Percentiles rank a stretch among this genome's conserved stretches.
Conservation (phyloP, 495 filamentous ascomycete species). For the Penicillium goetzii region DNA sequence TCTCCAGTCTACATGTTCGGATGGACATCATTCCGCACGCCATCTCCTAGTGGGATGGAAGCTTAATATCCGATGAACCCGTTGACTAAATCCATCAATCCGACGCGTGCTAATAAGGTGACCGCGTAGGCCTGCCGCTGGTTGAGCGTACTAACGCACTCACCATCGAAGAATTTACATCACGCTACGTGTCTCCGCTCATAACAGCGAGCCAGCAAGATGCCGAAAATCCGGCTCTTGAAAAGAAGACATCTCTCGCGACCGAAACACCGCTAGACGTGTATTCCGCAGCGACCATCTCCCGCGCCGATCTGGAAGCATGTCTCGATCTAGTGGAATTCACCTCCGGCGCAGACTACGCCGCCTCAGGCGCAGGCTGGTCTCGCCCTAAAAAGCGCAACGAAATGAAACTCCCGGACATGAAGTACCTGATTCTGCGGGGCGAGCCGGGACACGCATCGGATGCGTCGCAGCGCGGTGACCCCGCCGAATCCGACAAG, state of each 20-base stretch:
- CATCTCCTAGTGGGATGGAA: no score
- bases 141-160: slow-evolving; percentile 51
- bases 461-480: neutral
- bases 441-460: neutral
- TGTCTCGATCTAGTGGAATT: slow-evolving; percentile 73
- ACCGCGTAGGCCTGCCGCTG: slow-evolving; percentile 31
- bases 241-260: neutral
- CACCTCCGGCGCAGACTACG: slow-evolving; percentile 72
- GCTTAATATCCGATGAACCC: neutral
- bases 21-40: neutral
- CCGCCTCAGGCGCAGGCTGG: slow-evolving; percentile 68
- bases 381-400: slow-evolving; percentile 65
- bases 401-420: slow-evolving; percentile 76
- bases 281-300: slow-evolving; percentile 51
- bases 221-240: neutral
- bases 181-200: slow-evolving; percentile 32
- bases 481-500: slow-evolving; percentile 11
- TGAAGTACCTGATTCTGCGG: slow-evolving; percentile 68
- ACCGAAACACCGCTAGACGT: slow-evolving; percentile 36
- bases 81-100: neutral
- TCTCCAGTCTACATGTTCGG: neutral
- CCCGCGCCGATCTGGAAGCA: slow-evolving; percentile 55
- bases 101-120: slow-evolving; percentile 9
- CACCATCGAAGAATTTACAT: slow-evolving; percentile 38
- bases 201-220: neutral